Evolutionary conservation across 2,329 filamentous ascomycete species (phyloP), one percentile per base, ranked within the genome.

Genomic region (Colletotrichum cuscutae): DNA sequence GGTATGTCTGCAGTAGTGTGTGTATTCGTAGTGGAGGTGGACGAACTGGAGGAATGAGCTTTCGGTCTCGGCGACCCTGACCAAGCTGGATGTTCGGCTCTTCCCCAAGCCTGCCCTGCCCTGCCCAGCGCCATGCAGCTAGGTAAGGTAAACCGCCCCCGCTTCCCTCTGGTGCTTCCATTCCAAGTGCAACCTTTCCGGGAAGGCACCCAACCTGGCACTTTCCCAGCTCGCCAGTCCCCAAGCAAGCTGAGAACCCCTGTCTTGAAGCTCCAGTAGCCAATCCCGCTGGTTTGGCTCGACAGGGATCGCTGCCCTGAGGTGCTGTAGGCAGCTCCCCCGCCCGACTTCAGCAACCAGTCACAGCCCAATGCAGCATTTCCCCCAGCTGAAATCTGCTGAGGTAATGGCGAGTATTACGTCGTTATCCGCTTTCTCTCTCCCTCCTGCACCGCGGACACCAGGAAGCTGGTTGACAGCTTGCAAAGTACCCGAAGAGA

Each of bases 111-210:
- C 59, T 69, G 19, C 49, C 59, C 59, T 69, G 19, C 49, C 59
- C 32, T 58, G 35, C 26, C 66, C 59, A 69, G 46, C 32, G 52
- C 46, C 15, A 58, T 24, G 26, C 32, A 42, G 26, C 53, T 49
- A 56, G 9, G 28, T 42, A 28, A 56, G 9, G 37, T 53, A 28
- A 26, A 56, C 53, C 53, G 53, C 63, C 59, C 62, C 60, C 70
- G 62, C 62, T 65, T 65, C 37, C 35, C 65, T 35, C 53, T 53
- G 54, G 54, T 35, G 70, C 65, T 68, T 72, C 59, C 69, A 68
- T 63, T 72, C 58, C 64, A 35, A 72, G 54, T 72, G 70, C 70
- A 70, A 72, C 70, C 66, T 64, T 65, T 72, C 70, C 66, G 60
- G 70, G 70, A 70, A 60, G 70, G 42, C 70, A 72, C 66, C 66